Base-by-base conservation (phyloP, 1,284 basidiomycete genomes). In the Puccinia hordei region DNA sequence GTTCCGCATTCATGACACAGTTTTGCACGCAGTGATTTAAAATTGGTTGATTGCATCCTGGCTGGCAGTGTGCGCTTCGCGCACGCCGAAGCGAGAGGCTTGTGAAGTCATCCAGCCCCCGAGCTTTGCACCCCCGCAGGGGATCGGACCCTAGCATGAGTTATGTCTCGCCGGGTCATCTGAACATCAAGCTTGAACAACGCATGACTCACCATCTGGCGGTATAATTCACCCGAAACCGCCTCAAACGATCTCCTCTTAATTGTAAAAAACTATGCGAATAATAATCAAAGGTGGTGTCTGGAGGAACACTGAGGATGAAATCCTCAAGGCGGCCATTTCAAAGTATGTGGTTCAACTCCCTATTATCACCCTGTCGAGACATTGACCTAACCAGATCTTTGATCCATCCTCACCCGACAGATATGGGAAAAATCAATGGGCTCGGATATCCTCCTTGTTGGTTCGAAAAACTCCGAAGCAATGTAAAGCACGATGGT, bases 401-500 rank as follows among this genome's bases (percentile, higher is more conserved):
- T 19, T 65, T 35, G 30, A 65, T 33, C 35, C 22, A 27, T 9
- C 22, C 17, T 1, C 22, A 24, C 72, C 76, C 71, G 73, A 76
- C 22, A 73, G 63, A 55, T 96, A 96, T 84, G 94, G 94, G 84
- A 95, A 96, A 88, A 97, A 98, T 85, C 93, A 95, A 88, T 95
- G 95, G 95, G 96, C 97, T 33, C 94, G 96, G 84, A 99, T 99
- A 86, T 98, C 95, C 10, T 99, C 96, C 55, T 89, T 99, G 38
- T 90, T 99, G 73, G 97, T 99, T 59, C 91, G 97, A 83, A 99
- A 99, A 88, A 99, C 97, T 15, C 95, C 97, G 15, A 99, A 99
- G 86, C 97, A 99, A 87, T 99, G 97, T 88, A 99, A 99, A 87
- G 97, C 96, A 3, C 90, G 93, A 81, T 99, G 97, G 97, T 98